phyloP scores from a whole-genome alignment of 192 early-diverging fungal species.

The Gigaspora rosea region DNA sequence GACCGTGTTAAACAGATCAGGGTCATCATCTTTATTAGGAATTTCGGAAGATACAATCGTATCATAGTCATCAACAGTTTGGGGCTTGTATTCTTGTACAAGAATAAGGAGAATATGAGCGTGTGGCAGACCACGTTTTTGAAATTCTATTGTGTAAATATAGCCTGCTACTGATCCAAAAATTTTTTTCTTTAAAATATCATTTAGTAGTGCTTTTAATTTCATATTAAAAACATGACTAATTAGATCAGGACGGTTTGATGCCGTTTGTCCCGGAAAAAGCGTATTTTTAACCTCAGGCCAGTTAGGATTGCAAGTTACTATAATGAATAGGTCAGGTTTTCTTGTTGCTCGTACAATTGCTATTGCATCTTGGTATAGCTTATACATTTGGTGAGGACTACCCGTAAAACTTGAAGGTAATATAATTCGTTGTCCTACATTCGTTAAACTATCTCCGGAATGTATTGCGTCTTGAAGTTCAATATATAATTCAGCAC shows the following conservation, averaged over 20 bases:
- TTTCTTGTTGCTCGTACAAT: slow-evolving; percentile 35
- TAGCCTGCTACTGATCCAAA: slow-evolving; percentile 36
- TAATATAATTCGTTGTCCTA: slow-evolving; percentile 30
- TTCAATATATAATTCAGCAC: slow-evolving; percentile 20
- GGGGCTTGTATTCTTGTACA: slow-evolving; percentile 12
- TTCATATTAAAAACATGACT: slow-evolving; percentile 34
- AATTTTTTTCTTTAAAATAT: slow-evolving; percentile 31
- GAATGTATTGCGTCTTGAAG: slow-evolving; percentile 13
- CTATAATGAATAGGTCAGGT: slow-evolving; percentile 45
- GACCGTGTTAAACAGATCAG: slow-evolving; percentile 32
- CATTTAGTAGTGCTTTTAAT: slow-evolving; percentile 21
- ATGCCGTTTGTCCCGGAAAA: neutral
- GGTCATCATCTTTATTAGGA: slow-evolving; percentile 23
- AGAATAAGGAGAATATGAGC: slow-evolving; percentile 44
- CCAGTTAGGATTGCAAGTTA: slow-evolving; percentile 39
- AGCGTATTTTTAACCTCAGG: slow-evolving; percentile 29
- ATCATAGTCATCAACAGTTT: slow-evolving; percentile 34
- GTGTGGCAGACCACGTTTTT: slow-evolving; percentile 40
- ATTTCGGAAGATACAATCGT: slow-evolving; percentile 35
- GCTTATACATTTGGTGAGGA: neutral
- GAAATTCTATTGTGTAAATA: slow-evolving; percentile 42
- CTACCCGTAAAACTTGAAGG: neutral
- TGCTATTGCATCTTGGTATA: slow-evolving; percentile 34
- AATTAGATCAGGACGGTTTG: slow-evolving; percentile 34
- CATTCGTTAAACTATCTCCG: neutral